Evolutionary conservation across 768 basidiomycete species (phyloP), one percentile per base, ranked within the genome.

Genomic region (Agaricus sinodeliciosus): DNA sequence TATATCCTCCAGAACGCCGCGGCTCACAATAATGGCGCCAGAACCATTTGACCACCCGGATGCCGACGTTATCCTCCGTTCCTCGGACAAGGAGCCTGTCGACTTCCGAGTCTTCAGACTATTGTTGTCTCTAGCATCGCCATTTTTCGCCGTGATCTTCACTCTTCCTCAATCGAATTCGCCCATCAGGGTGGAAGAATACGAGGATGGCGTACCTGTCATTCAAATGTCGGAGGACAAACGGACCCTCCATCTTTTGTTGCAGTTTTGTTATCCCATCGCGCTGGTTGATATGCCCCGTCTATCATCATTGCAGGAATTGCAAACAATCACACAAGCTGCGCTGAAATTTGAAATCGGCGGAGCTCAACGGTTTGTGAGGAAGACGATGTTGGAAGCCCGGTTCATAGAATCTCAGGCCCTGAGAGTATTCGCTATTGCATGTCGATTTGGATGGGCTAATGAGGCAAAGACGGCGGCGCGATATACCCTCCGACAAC

Each of bases 121-220:
- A 37, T 66, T 84, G 50, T 68, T 85, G 9, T 72, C 77, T 15
- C 60, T 81, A 13, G 76, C 80, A 0, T 85, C 84, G 9, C 70
- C 77, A 4, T 75, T 85, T 62, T 84, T 85, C 57, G 68, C 69
- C 44, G 70, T 72, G 56, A 77, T 81, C 69, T 77, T 84, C 57
- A 69, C 72, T 7, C 62, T 83, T 25, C 81, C 81, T 22, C 70
- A 71, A 57, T 72, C 80, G 1, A 67, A 68, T 42, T 50, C 62
- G 39, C 58, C 59, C 46, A 59, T 63, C 51, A 57, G 48, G 36
- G 48, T 51, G 15, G 48, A 60, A 22, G 58, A 57, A 37, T 66
- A 65, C 49, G 52, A 54, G 15, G 62, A 68, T 40, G 70, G 64
- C 1, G 60, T 72, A 2, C 71, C 76, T 18, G 62, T 80, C 48